Conservation (phyloP, 441 rosid species). For the Mallotus japonicus region DNA sequence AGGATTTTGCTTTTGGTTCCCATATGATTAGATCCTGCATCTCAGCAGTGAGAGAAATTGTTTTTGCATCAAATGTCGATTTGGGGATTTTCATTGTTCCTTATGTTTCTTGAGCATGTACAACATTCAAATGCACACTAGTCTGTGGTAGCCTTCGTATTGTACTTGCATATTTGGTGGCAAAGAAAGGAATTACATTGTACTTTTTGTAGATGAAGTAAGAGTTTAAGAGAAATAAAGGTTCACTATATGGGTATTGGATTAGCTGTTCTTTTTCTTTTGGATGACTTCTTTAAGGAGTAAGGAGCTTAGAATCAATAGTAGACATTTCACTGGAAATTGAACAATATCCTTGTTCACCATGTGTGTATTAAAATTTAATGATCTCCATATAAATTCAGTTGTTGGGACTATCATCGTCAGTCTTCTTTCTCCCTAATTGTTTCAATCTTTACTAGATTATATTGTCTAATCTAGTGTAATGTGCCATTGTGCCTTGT, state of each 20-base stretch:
- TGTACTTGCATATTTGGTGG: background rate
- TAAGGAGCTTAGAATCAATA: too few species aligned
- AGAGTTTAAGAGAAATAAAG: background rate
- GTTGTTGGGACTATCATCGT: background rate
- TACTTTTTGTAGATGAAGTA: background rate
- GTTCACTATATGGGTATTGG: background rate
- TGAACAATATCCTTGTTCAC: background rate
- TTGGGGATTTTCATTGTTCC: background rate
- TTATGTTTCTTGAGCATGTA: background rate
- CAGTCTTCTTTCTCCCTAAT: background rate
- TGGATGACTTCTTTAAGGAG: background rate
- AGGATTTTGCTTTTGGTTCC: background rate
- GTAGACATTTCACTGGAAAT: background rate
- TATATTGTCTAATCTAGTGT: constrained; percentile 4
- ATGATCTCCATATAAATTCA: background rate
- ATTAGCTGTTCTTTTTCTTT: background rate
- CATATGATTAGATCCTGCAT: background rate
- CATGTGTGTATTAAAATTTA: background rate
- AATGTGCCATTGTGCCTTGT: constrained; percentile 3
- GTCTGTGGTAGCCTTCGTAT: background rate
- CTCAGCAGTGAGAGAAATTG: background rate
- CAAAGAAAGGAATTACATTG: background rate
- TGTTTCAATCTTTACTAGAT: background rate
- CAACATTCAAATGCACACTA: background rate
- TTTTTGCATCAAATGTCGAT: background rate